Evolutionary conservation across 169 alveolate species (phyloP), one percentile per base, ranked within the genome.

Genomic region (Plasmodium chabaudi): DNA sequence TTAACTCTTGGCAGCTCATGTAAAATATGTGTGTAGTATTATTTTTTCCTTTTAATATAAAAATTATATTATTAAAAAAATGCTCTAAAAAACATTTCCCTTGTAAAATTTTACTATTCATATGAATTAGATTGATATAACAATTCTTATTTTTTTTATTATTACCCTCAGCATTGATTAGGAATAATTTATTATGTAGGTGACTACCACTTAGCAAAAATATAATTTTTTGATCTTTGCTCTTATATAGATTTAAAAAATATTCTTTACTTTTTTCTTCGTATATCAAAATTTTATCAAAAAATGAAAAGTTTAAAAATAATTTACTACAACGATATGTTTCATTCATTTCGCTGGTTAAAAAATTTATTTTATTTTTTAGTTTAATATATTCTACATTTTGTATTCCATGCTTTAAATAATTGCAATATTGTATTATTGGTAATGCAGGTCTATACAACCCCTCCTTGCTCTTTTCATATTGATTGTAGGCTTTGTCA

Each of bases 161-260:
- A 23, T 68, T 77, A 10, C 25, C 17, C 12, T 63, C 51, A 13
- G 34, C 44, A 39, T 77, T 63, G 27, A 77, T 9, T 1, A 77
- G 46, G 39, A 77, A 77, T 39, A 77, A 56, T 9, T 64, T 64
- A 44, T 77, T 77, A 44, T 53, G 63, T 12, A 63, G 9, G 56
- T 77, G 88, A 9, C 72, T 77, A 13, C 88, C 88, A 68, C 88
- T 77, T 13, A 77, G 12, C 21, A 77, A 75, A 65, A 77, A 77
- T 42, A 63, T 55, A 56, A 7, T 77, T 17, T 77, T 77, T 47
- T 27, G 15, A 44, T 77, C 88, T 47, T 77, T 77, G 53, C 88
- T 77, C 51, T 17, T 42, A 60, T 77, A 77, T 51, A 77, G 5
- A 34, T 64, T 77, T n/a, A 77, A 25, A 34, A 77, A 77, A 44